phyloP scores from a whole-genome alignment of 169 alveolate genomes.

The Plasmodium inui region DNA sequence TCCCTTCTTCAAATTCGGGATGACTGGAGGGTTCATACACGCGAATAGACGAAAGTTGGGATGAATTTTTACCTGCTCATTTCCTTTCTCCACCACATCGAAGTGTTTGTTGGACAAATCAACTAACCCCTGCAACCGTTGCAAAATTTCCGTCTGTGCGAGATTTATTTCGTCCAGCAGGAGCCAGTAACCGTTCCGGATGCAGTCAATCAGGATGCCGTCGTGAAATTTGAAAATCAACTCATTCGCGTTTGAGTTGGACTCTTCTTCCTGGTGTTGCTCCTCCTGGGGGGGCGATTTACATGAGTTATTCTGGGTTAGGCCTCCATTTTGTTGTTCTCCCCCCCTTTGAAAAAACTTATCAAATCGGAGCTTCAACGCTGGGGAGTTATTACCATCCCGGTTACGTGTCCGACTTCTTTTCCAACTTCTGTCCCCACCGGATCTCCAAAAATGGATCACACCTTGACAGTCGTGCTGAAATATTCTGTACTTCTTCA shows the following conservation, averaged over 20 bases:
- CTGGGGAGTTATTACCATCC: background rate
- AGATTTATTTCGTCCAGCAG: constrained; percentile 99
- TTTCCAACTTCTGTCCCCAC: constrained; percentile 22
- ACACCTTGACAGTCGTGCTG: constrained; percentile 19
- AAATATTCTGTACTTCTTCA: constrained; percentile 13
- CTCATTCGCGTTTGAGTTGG: constrained; percentile 16
- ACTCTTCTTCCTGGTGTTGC: constrained; percentile 25
- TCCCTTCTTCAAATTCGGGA: constrained; percentile 77
- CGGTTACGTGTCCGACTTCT: background rate
- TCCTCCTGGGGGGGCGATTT: background rate
- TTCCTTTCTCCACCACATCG: constrained; percentile 89
- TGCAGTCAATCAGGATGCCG: constrained; percentile 97
- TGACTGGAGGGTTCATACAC: constrained; percentile 98
- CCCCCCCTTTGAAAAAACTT: constrained; percentile 6
- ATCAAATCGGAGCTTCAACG: constrained; percentile 17
- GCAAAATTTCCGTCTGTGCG: constrained; percentile 97
- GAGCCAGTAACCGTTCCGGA: constrained; percentile 99
- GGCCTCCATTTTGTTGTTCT: constrained; percentile 3
- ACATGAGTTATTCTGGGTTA: background rate
- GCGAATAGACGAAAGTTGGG: constrained; percentile 96
- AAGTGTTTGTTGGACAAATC: constrained; percentile 69
- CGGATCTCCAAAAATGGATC: constrained; percentile 34
- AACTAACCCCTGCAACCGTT: constrained; percentile 86
- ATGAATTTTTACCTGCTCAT: constrained; percentile 90
- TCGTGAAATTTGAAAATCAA: constrained; percentile 93